These are phyloP conservation scores for Nicotiana rustica DNA, from an alignment of 305 asterid species.

Conservation along the genomic window DNA sequence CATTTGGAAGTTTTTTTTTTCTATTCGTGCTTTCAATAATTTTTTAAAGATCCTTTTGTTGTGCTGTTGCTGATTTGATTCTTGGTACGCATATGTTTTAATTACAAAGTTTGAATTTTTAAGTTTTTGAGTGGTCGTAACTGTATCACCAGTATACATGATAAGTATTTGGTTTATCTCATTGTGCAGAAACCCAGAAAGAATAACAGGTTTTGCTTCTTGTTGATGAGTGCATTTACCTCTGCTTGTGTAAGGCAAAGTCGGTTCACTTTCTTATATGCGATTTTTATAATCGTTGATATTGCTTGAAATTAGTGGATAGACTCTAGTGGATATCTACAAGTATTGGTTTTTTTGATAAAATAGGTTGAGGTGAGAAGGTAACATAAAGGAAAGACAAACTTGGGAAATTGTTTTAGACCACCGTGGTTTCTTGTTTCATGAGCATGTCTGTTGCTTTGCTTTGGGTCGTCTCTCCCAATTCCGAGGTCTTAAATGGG, in stretches of 20 bases:
- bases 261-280: conserved; percentile 36
- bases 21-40: conserved; percentile 33
- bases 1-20: conserved; percentile 22
- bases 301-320: conserved; percentile 38
- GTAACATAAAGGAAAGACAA: conserved; percentile 40
- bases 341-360: conserved; percentile 16
- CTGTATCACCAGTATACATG: conserved; percentile 33
- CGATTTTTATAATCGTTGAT: conserved; percentile 40
- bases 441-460: conserved; percentile 76
- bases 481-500: conserved; percentile 59
- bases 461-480: conserved; percentile 76
- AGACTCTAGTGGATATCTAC: conserved; percentile 39
- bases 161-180: conserved; percentile 37
- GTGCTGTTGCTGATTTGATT: conserved; percentile 36
- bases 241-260: conserved; percentile 35
- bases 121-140: background rate
- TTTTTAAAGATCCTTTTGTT: conserved; percentile 39
- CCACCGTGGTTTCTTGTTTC: conserved; percentile 32
- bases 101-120: background rate
- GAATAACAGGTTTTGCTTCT: conserved; percentile 32
- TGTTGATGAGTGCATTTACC: conserved; percentile 45
- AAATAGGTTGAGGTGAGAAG: conserved; percentile 38
- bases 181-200: conserved; percentile 54
- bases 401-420: conserved; percentile 41
- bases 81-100: conserved; percentile 32